These are phyloP conservation scores for Cerioporus squamosus DNA, from an alignment of 1,284 basidiomycete species.

Conservation along the genomic window DNA sequence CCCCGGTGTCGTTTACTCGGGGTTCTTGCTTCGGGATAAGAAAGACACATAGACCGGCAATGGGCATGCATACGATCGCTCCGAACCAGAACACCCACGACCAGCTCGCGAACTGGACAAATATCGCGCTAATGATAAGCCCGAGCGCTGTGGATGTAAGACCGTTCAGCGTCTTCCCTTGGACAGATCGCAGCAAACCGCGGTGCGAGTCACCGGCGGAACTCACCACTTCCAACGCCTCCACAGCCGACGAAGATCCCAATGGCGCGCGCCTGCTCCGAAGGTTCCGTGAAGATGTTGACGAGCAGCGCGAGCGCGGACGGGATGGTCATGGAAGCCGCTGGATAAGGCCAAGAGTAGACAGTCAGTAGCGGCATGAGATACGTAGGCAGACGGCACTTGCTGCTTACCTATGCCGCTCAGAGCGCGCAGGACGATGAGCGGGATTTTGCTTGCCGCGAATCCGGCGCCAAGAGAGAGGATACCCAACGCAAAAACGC, in stretches of 20 bases:
- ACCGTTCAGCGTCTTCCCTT: neutral
- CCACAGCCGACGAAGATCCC: slow-evolving; percentile 49
- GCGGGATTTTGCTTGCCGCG: slow-evolving; percentile 40
- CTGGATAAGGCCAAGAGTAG: no score
- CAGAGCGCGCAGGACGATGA: slow-evolving; percentile 49
- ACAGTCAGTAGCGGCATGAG: no score
- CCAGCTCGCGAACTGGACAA: slow-evolving; percentile 46
- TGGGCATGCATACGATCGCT: slow-evolving; percentile 41
- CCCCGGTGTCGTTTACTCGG: slow-evolving; percentile 4
- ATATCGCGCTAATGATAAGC: slow-evolving; percentile 46
- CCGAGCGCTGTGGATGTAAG: slow-evolving; percentile 39
- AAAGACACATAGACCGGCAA: slow-evolving; percentile 38
- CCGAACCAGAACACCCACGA: slow-evolving; percentile 52
- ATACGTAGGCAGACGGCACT: no score
- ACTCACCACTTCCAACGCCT: slow-evolving; percentile 47
- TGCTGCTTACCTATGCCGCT: slow-evolving; percentile 40
- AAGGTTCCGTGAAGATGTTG: slow-evolving; percentile 47
- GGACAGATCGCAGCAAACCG: no score
- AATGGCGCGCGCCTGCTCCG: slow-evolving; percentile 49
- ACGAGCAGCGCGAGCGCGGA: slow-evolving; percentile 53
- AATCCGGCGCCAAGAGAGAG: slow-evolving; percentile 47
- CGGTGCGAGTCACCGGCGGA: neutral
- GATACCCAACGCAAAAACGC: slow-evolving; percentile 40
- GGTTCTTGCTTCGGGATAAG: slow-evolving; percentile 36
- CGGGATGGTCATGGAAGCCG: slow-evolving; percentile 49